Evolutionary conservation across 2,329 filamentous ascomycete genomes (phyloP), one percentile per base, ranked within the genome.

Genomic region (Coniochaeta ligniaria): DNA sequence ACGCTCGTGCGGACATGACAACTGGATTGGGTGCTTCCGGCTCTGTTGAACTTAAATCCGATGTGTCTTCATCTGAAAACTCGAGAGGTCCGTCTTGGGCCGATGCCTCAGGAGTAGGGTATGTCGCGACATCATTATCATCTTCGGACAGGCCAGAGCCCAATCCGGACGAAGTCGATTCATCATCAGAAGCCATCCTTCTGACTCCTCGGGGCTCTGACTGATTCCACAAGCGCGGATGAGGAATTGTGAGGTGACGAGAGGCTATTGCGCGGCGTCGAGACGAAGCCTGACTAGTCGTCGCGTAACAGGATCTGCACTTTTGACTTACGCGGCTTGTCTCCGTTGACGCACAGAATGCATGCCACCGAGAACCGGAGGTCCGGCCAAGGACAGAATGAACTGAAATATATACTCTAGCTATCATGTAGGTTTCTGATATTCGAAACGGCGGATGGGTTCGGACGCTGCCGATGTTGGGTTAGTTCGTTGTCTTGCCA

Each of bases 1-100:
- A 94, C 1, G 81, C 83, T 55, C 89, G 76, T 20, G 81, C 71
- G 60, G 74, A 71, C 65, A 83, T 76, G 45, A 71, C 64, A 22
- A 61, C 60, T n/a, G 61, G 31, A 24, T 20, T 45, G 24, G 61
- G 59, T 9, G 64, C 38, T 26, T 71, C 66, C 9, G 68, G 62
- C n/a, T 60, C 6, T 1, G 60, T 47, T 1, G 60, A 60, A 20
- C 50, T 61, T 33, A 33, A 58, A 58, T 58, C 59, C 33, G 60
- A 47, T 31, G 26, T 58, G 35, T 47, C 31, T 16, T 47, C 12
- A 14, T 55, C 36, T 1, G 63, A 60, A 22, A n/a, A 35, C 11
- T 47, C 35, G 11, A 22, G 33, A 17, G 38, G 35, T 20, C 31
- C 47, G 0, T 55, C 54, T 14, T 61, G 59, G 26, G 47, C 57